These are phyloP conservation scores for Elaphomyces granulatus DNA, from an alignment of 495 filamentous ascomycete species.

Conservation along the genomic window DNA sequence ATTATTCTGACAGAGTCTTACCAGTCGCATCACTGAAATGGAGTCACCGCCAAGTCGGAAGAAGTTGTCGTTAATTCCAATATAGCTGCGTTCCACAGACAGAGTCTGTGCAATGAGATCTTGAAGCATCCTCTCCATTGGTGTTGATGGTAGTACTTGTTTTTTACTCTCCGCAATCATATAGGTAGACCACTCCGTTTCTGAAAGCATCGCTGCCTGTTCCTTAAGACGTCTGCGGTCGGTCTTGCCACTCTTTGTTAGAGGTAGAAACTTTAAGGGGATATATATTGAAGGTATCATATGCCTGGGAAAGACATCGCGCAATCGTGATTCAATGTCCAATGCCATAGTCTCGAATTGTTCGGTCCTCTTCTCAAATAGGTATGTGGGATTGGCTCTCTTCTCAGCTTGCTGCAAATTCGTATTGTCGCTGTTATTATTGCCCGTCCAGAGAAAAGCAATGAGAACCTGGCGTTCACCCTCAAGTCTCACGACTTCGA, in stretches of 20 bases:
- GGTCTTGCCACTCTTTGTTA: constrained; percentile 6
- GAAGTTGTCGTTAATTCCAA: constrained; percentile 13
- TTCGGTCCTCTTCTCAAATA: no score
- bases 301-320: neutral
- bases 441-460: neutral
- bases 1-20: constrained; percentile 4
- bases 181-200: constrained; percentile 3
- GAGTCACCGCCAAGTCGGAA: constrained; percentile 15
- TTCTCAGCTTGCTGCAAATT: neutral
- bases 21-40: constrained; percentile 13
- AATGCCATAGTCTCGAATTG: no score
- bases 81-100: constrained; percentile 4
- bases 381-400: neutral
- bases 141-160: constrained; percentile 6
- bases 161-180: neutral
- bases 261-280: constrained; percentile 5
- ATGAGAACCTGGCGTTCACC: neutral
- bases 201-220: neutral
- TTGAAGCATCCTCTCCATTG: constrained; percentile 15
- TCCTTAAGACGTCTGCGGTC: constrained; percentile 7
- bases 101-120: constrained; percentile 17
- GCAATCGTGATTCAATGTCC: neutral
- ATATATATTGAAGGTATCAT: constrained; percentile 6
- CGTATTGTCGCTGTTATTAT: constrained; percentile 3
- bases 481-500: neutral